Evolutionary conservation across 148 eudicot species (phyloP), one percentile per base, ranked within the genome.

Genomic region (Dianthus caryophyllus): DNA sequence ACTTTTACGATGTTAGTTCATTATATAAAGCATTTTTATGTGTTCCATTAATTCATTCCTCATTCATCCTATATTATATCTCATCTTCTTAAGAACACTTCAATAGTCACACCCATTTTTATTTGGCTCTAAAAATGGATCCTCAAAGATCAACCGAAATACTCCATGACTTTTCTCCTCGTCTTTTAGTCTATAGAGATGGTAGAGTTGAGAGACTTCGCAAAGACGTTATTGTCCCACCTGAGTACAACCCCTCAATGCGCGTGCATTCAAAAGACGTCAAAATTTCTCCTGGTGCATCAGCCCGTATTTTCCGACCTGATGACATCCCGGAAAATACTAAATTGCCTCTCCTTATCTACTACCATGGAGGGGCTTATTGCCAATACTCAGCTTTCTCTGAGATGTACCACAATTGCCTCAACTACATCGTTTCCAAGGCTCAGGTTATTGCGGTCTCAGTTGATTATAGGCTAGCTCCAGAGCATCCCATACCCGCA

Each of bases 331-430:
- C 64, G 10, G 43, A 65, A 2, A 65, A 36, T 13, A 4, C 71
- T 27, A 77, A 72, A 22, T 41, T 80, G 0, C 84, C 86, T 16
- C 25, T 83, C 38, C 47, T 79, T 5, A 52, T 82, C 31, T 70
- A 83, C 76, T 38, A 72, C 71, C 86, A 83, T 53, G 86, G 84
- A 14, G 86, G 84, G 9, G 86, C 79, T 0, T 83, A 80, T 70
- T 77, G 81, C 59, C 71, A 80, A 56, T 71, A 60, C 43, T 80
- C 81, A 5, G 77, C 86, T 26, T 70, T 55, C 47, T 55, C 69
- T 2, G 64, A 70, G 7, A 66, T 46, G 48, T 69, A 71, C 78
- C 84, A 83, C 24, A 33, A 16, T 41, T 75, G 61, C 41, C 46
- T 77, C 24, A 80, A 61, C 59, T 50, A 75, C 16, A 71, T 83